These are phyloP conservation scores for Uronychia binucleata DNA, from an alignment of 73 alveolate species.

Conservation along the genomic window DNA sequence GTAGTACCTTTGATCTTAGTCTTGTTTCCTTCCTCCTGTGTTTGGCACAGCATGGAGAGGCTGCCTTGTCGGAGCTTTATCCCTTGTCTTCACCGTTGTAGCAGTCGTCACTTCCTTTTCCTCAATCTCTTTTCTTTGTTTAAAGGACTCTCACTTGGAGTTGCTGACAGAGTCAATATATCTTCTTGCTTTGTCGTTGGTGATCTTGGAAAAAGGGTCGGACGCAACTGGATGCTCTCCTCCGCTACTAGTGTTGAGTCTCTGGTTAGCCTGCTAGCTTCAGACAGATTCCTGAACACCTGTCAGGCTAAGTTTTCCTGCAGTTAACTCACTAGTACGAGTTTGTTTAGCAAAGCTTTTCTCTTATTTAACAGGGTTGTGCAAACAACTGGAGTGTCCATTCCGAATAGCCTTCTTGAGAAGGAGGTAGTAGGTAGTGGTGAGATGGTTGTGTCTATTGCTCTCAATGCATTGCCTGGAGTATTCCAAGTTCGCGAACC, in stretches of 20 bases:
- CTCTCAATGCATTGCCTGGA: conserved; percentile 89
- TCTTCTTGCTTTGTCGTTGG: neutral
- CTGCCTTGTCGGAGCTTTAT: no score
- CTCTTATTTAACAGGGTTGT: neutral
- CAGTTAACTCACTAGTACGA: neutral
- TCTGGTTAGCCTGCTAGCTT: neutral
- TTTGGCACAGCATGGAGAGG: no score
- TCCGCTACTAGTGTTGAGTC: neutral
- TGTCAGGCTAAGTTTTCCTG: no score
- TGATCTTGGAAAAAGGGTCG: neutral
- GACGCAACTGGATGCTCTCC: no score
- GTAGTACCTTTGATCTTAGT: no score
- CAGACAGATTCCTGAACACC: neutral
- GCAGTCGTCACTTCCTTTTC: neutral
- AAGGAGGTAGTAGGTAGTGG: conserved; percentile 93
- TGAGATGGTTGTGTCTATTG: conserved; percentile 92
- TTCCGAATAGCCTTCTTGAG: conserved; percentile 82
- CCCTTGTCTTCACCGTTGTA: neutral
- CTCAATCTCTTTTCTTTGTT: neutral
- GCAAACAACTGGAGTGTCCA: no score
- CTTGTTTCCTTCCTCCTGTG: no score
- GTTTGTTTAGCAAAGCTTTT: neutral
- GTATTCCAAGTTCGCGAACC: conserved; percentile 53
- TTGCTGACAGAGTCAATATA: neutral
- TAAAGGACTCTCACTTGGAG: no score